phyloP scores from a whole-genome alignment of 768 basidiomycete genomes.

The Hypsizygus marmoreus region DNA sequence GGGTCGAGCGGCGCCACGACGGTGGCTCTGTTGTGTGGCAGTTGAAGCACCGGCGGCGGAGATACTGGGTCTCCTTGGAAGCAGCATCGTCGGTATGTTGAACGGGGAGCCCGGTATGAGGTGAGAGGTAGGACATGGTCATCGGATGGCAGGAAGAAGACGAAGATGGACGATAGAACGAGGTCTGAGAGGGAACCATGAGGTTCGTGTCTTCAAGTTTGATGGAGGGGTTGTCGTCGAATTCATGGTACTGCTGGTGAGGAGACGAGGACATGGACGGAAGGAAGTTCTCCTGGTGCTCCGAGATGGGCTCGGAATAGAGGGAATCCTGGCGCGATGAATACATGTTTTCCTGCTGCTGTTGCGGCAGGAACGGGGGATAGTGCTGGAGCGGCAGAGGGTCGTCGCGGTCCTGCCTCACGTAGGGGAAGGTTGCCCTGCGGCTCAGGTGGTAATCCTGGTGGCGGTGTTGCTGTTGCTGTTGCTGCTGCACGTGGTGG shows the following conservation, averaged over 20 bases:
- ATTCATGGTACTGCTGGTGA: constrained; percentile 49
- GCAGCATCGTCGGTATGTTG: constrained; percentile 92
- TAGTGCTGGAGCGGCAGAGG: constrained; percentile 39
- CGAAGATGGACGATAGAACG: constrained; percentile 43
- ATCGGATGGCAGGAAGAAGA: constrained; percentile 31
- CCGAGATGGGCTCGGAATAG: constrained; percentile 34
- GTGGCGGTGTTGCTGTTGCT: constrained; percentile 37
- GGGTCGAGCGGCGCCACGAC: constrained; percentile 83
- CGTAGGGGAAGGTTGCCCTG: constrained; percentile 76
- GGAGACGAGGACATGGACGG: constrained; percentile 39
- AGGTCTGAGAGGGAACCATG: constrained; percentile 65
- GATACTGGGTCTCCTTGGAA: constrained; percentile 88
- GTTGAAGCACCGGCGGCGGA: constrained; percentile 86
- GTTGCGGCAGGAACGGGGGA: constrained; percentile 43
- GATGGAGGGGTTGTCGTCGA: constrained; percentile 49
- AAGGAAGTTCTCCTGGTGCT: constrained; percentile 38
- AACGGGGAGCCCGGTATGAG: constrained; percentile 60
- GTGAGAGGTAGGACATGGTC: constrained; percentile 39
- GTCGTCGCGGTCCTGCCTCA: constrained; percentile 68
- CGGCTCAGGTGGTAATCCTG: constrained; percentile 55
- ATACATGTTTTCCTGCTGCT: constrained; percentile 42
- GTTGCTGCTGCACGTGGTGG: constrained; percentile 30
- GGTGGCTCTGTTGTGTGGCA: constrained; percentile 92
- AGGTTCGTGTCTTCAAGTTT: constrained; percentile 70
- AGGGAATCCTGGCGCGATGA: constrained; percentile 34